Conservation (phyloP, 306 rosid species). For the Trifolium subterraneum region DNA sequence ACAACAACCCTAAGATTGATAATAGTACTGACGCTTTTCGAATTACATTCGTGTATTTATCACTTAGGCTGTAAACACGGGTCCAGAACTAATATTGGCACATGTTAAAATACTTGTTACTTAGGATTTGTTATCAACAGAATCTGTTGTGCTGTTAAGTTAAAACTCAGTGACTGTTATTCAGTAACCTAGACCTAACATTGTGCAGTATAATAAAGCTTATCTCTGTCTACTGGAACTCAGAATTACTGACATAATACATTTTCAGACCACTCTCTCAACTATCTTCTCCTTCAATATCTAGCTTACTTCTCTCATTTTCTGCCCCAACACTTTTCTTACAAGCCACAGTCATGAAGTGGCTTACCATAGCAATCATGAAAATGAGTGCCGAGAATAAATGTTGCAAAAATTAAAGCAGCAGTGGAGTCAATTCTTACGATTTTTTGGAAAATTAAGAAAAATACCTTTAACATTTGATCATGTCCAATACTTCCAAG, state of each 20-base stretch:
- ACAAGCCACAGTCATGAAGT: background rate
- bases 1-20: background rate
- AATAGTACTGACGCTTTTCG: background rate
- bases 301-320: slow-evolving; percentile 12
- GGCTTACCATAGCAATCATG: slow-evolving; percentile 19
- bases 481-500: slow-evolving; percentile 90
- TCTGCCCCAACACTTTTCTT: background rate
- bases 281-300: background rate
- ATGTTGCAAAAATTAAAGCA: slow-evolving; percentile 15
- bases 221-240: background rate
- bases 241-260: background rate
- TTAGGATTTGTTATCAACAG: background rate
- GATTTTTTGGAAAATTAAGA: slow-evolving; percentile 12
- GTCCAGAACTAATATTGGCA: background rate
- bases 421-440: background rate
- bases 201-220: background rate
- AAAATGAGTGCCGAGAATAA: background rate
- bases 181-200: slow-evolving; percentile 7
- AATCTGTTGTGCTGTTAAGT: background rate
- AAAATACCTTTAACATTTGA: slow-evolving; percentile 70
- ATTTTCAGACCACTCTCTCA: background rate
- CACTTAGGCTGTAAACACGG: background rate
- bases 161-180: background rate
- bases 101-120: slow-evolving; percentile 11
- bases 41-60: background rate